Conservation (phyloP, 2,329 filamentous ascomycete genomes). For the Boeremia exigua region DNA sequence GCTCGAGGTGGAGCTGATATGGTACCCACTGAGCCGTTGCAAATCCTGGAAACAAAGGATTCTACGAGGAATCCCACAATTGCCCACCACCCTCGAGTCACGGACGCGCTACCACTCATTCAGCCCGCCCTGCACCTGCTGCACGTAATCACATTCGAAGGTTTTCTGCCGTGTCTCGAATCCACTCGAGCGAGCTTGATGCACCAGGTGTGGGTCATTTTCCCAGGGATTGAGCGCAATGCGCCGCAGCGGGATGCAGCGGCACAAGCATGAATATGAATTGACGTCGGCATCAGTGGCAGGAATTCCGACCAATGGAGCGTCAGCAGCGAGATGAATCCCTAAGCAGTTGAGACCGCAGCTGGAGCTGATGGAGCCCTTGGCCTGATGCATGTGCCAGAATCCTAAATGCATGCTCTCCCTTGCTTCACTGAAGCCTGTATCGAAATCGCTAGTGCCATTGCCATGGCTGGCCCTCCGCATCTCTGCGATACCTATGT, state of each 20-base stretch:
- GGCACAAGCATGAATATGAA: background rate
- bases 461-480: background rate
- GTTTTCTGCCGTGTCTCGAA: constrained; percentile 12
- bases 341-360: background rate
- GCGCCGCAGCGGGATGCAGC: background rate
- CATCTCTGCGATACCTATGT: background rate
- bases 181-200: background rate
- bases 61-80: constrained; percentile 5
- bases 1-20: background rate
- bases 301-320: background rate
- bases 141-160: constrained; percentile 6
- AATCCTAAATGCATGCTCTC: background rate
- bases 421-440: background rate
- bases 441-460: background rate
- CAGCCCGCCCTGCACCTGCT: constrained; percentile 7
- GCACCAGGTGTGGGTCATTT: background rate
- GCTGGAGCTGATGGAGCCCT: background rate
- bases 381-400: background rate
- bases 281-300: background rate
- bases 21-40: constrained; percentile 1
- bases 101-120: constrained; percentile 2
- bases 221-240: background rate
- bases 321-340: background rate
- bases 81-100: background rate
- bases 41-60: constrained; percentile 6